Evolutionary conservation across 2,329 filamentous ascomycete species (phyloP).

Genomic region (Xylaria sp.): DNA sequence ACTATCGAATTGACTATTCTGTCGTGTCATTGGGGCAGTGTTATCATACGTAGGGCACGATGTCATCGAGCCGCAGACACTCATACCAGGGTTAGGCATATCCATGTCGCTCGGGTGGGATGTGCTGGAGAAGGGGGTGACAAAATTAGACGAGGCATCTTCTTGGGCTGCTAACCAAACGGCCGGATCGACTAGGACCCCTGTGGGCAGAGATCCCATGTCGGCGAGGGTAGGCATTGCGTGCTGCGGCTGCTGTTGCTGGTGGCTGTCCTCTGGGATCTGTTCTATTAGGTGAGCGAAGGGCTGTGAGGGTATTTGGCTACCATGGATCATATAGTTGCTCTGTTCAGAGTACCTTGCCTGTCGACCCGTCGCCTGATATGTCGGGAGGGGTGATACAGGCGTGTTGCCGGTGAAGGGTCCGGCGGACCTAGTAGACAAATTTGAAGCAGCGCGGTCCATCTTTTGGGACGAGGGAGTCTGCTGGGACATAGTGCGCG

Average conservation of each 20-base stretch:
- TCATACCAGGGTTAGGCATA: conserved; percentile 35
- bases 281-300: conserved; percentile 37
- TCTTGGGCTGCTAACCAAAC: conserved; percentile 46
- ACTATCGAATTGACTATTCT: conserved; percentile 42
- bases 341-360: conserved; percentile 33
- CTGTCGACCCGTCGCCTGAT: conserved; percentile 29
- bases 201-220: conserved; percentile 30
- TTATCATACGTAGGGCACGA: conserved; percentile 42
- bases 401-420: conserved; percentile 47
- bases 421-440: conserved; percentile 47
- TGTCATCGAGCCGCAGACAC: conserved; percentile 45
- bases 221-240: conserved; percentile 48
- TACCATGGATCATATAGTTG: conserved; percentile 43
- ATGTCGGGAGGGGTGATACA: conserved; percentile 44
- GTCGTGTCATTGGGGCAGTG: conserved; percentile 42
- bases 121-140: conserved; percentile 20
- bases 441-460: conserved; percentile 52
- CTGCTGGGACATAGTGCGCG: conserved; percentile 46
- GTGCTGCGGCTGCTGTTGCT: conserved; percentile 36
- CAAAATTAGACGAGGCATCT: conserved; percentile 23
- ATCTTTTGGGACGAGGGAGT: conserved; percentile 46
- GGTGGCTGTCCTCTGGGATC: conserved; percentile 36
- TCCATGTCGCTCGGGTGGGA: conserved; percentile 33
- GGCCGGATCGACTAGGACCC: conserved; percentile 47
- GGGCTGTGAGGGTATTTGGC: conserved; percentile 38